A percentile compares a stretch with the other conserved stretches of the same genome.
Evolutionary conservation across 164 flowering plant genomes (phyloP).

Genomic region (Stephania yunnanensis): DNA sequence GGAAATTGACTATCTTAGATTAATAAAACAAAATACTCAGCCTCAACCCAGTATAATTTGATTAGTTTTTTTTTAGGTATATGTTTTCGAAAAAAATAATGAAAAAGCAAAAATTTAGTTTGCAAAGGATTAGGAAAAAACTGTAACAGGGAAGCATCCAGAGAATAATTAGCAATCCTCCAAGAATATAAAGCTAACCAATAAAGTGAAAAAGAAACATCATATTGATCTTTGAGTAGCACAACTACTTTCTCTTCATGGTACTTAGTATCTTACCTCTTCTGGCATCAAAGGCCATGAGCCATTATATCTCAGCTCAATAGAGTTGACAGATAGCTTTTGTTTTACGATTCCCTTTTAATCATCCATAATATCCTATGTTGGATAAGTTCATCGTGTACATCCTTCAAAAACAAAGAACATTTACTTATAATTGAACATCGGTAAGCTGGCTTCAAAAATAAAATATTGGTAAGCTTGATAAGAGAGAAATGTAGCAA

Average conservation of each 20-base stretch:
- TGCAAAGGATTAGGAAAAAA: too few relatives aligned
- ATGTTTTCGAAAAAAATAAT: too few relatives aligned
- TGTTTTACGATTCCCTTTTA: conserved; percentile 76
- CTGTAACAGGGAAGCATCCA: too few relatives aligned
- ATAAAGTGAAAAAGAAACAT: neutral
- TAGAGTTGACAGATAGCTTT: conserved; percentile 63
- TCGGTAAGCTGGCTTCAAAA: conserved; percentile 7
- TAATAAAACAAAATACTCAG: too few relatives aligned
- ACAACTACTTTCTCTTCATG: neutral
- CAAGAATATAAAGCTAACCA: too few relatives aligned
- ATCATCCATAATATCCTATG: conserved; percentile 85
- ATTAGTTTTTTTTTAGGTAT: too few relatives aligned
- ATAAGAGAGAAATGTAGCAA: neutral
- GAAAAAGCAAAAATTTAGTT: too few relatives aligned
- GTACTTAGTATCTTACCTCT: conserved; percentile 45
- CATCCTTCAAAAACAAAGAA: conserved; percentile 46
- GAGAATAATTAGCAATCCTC: too few relatives aligned
- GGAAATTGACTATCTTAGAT: too few relatives aligned
- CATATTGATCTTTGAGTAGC: neutral
- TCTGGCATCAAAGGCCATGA: conserved; percentile 96
- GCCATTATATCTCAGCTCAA: conserved; percentile 54
- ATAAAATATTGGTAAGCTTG: conserved; percentile 13
- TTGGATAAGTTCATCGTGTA: conserved; percentile 88
- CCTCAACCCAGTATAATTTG: too few relatives aligned
- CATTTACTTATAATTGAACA: neutral